Base-by-base conservation (phyloP, 139 green algal genomes). In the Coelastrella sp. region DNA sequence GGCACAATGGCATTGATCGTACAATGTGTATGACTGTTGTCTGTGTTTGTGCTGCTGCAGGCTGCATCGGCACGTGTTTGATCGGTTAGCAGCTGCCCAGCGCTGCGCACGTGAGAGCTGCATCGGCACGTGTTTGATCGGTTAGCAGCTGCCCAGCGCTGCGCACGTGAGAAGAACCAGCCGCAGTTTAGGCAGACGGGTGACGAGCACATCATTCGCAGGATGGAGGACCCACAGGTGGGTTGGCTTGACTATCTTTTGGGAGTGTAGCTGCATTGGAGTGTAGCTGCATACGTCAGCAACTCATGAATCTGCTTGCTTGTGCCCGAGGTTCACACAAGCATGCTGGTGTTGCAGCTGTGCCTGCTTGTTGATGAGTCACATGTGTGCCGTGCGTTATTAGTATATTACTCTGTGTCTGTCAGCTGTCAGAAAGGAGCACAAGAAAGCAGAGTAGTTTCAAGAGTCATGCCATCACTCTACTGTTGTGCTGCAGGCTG, bases 41-140 rank as follows among this genome's bases (percentile, higher is more conserved):
- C 32, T 47, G 32, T 47, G 32, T 47, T 71, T 73, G 10, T 85
- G 4, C 54, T 85, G 56, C 16, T 83, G 73, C 61, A 82, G 92
- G 73, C 90, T 97, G n/a, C 94, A 97, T 80, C 92, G 96, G 32
- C 94, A 96, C 87, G 94, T 99, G 58, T 99, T 98, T 86, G 96
- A 99, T 73, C 95, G 94, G 19, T 92, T 98, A 65, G 91, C 92
- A 7, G 88, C 83, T 47, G 95, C 94, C 2, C 93, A 93, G 74
- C 94, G 93, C 79, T 95, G 93, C 84, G 89, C 87, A 7, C 66
- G 86, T 22, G 68, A 93, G 66, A 93, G 73, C 90, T 97, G n/a
- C 94, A 97, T 80, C 92, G 96, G 23, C 94, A 96, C 87, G 94
- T 99, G 58, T 99, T 98, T 86, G 96, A 99, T 73, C 95, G 94